Evolutionary conservation across 2,329 filamentous ascomycete genomes (phyloP).

Genomic region (Colletotrichum aenigma): DNA sequence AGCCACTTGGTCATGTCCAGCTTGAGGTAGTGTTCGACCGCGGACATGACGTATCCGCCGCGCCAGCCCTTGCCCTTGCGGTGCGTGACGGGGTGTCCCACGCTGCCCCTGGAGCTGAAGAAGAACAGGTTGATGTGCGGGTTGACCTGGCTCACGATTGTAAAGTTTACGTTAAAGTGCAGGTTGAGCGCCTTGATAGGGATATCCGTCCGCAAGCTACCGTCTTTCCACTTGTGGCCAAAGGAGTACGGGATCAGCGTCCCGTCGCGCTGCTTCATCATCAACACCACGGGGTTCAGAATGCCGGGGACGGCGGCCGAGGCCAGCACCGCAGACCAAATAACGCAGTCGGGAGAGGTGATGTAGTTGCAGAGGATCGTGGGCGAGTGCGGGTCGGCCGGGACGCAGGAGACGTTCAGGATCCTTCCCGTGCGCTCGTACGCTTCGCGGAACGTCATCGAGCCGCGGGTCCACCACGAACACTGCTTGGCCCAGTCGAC

Average conservation of each 20-base stretch:
- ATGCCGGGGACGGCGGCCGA: constrained; percentile 97
- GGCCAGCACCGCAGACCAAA: constrained; percentile 95
- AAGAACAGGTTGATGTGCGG: constrained; percentile 99
- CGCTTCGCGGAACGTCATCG: constrained; percentile 92
- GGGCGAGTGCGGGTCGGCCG: constrained; percentile 91
- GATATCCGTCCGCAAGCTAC: constrained; percentile 91
- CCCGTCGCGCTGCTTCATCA: constrained; percentile 83
- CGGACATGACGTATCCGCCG: constrained; percentile 91
- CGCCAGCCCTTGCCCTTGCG: constrained; percentile 93
- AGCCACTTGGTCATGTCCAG: constrained; percentile 98
- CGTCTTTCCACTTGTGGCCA: constrained; percentile 99
- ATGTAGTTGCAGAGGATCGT: constrained; percentile 95
- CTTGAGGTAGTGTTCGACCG: constrained; percentile 93
- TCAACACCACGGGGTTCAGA: constrained; percentile 90
- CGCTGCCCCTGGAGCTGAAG: constrained; percentile 90
- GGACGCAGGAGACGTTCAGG: constrained; percentile 94
- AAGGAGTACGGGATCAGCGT: constrained; percentile 89
- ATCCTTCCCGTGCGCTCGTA: constrained; percentile 94
- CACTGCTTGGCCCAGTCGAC: constrained; percentile 87
- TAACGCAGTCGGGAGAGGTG: constrained; percentile 94
- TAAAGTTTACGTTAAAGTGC: constrained; percentile 98
- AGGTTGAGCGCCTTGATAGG: constrained; percentile 92
- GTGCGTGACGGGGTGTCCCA: constrained; percentile 93
- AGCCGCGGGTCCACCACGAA: constrained; percentile 90
- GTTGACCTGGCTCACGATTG: constrained; percentile 87